These are phyloP conservation scores for Saraca asoca DNA, from an alignment of 331 rosid species.

Conservation along the genomic window DNA sequence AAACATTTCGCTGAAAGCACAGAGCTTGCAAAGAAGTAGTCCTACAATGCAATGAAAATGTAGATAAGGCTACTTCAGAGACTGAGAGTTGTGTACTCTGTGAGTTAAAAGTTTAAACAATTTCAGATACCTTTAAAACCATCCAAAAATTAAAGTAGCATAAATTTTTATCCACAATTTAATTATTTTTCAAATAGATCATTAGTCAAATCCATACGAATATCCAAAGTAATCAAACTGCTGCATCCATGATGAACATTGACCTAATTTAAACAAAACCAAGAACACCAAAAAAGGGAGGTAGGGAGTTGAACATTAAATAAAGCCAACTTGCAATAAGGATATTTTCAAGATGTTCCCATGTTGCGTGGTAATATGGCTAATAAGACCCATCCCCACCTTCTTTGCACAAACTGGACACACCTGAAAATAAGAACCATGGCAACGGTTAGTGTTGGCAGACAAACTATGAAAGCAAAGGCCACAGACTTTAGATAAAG, in stretches of 20 bases:
- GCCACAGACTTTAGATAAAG: slow-evolving; percentile 1
- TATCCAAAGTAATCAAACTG: neutral
- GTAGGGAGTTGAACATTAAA: slow-evolving; percentile 4
- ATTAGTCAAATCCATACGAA: neutral
- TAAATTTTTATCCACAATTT: neutral
- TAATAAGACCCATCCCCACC: slow-evolving; percentile 75
- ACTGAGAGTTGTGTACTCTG: neutral
- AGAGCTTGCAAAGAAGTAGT: neutral
- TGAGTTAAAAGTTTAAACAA: neutral
- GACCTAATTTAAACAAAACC: slow-evolving; percentile 2
- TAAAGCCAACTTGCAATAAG: slow-evolving; percentile 39
- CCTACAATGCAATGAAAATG: neutral
- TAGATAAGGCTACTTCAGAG: neutral
- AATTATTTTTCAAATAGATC: neutral
- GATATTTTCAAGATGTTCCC: slow-evolving; percentile 84
- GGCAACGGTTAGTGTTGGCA: slow-evolving; percentile 2
- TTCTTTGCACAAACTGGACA: slow-evolving; percentile 74
- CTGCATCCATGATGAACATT: slow-evolving; percentile 11
- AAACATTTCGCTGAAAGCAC: slow-evolving; percentile 1
- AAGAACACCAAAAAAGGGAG: neutral
- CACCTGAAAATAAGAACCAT: slow-evolving; percentile 50
- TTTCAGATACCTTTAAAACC: neutral
- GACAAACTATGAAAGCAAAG: slow-evolving; percentile 1
- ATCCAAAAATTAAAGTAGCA: neutral
- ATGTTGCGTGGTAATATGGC: slow-evolving; percentile 77